A percentile compares a stretch with the other conserved stretches of the same genome.
These are phyloP conservation scores for Aureobasidium sp. DNA, from an alignment of 2,329 filamentous ascomycete species.

Conservation along the genomic window DNA sequence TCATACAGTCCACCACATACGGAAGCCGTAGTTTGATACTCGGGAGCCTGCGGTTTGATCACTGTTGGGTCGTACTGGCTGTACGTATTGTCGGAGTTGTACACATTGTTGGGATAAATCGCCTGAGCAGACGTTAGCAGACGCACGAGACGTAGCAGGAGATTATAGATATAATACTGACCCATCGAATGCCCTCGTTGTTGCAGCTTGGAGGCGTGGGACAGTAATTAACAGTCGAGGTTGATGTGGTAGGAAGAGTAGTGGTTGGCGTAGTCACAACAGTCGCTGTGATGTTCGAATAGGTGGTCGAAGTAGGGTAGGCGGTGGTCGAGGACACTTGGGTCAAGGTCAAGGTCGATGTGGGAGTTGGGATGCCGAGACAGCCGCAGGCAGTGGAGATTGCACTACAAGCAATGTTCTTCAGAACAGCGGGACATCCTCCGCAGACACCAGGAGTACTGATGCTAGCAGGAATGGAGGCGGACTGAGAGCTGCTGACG, in stretches of 20 bases:
- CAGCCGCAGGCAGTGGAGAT: not conserved
- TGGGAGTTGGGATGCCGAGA: constrained; percentile 14
- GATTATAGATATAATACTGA: too few species aligned
- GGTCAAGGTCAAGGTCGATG: constrained; percentile 13
- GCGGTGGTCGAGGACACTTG: constrained; percentile 15
- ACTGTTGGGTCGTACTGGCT: too few species aligned
- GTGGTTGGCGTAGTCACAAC: not conserved
- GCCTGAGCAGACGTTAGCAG: too few species aligned
- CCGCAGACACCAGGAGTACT: constrained; percentile 10
- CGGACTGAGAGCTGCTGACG: too few species aligned
- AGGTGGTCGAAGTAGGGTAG: constrained; percentile 9
- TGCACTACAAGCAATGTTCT: not conserved
- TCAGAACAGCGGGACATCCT: constrained; percentile 11
- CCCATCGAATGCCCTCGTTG: too few species aligned
- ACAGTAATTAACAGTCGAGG: too few species aligned
- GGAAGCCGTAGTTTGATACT: too few species aligned
- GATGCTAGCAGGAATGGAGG: constrained; percentile 6
- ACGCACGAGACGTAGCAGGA: too few species aligned
- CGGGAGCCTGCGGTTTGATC: too few species aligned
- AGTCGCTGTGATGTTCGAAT: not conserved
- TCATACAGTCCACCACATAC: not conserved
- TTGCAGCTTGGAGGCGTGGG: too few species aligned
- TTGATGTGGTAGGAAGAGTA: not conserved
- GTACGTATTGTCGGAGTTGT: too few species aligned
- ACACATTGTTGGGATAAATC: too few species aligned